Percentiles rank a stretch among this genome's conserved stretches.
Evolutionary conservation across 2,329 filamentous ascomycete genomes (phyloP).

Genomic region (Aureobasidium vineae): DNA sequence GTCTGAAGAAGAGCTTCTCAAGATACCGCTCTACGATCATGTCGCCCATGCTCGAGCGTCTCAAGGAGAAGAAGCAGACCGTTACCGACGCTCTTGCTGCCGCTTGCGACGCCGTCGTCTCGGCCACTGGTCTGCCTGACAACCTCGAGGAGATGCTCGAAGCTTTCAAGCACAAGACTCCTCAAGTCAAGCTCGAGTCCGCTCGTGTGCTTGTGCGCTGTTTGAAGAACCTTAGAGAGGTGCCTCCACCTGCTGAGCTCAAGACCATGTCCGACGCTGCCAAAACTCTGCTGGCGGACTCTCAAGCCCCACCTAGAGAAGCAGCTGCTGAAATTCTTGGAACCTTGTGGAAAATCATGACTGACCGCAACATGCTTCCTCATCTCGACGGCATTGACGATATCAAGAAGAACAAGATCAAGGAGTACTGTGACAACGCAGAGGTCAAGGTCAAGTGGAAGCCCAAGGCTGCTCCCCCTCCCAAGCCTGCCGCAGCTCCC

Average conservation of each 20-base stretch:
- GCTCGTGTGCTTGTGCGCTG: slow-evolving; percentile 91
- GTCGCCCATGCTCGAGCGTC: slow-evolving; percentile 85
- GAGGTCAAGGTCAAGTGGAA: slow-evolving; percentile 89
- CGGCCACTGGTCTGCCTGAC: slow-evolving; percentile 70
- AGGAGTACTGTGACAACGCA: slow-evolving; percentile 80
- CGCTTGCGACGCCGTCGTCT: slow-evolving; percentile 72
- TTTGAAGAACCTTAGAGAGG: slow-evolving; percentile 75
- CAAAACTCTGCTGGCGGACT: slow-evolving; percentile 88
- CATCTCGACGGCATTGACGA: slow-evolving; percentile 92
- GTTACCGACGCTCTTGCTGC: slow-evolving; percentile 85
- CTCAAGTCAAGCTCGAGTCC: slow-evolving; percentile 93
- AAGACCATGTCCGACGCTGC: slow-evolving; percentile 80
- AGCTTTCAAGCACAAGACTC: slow-evolving; percentile 90
- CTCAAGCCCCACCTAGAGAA: slow-evolving; percentile 77
- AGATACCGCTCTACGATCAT: slow-evolving; percentile 81
- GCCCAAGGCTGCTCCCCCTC: slow-evolving; percentile 69
- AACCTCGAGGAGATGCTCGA: slow-evolving; percentile 88
- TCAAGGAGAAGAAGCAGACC: slow-evolving; percentile 94
- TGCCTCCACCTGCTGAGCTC: slow-evolving; percentile 81
- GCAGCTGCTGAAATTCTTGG: slow-evolving; percentile 90
- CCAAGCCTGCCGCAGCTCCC: slow-evolving; percentile 58
- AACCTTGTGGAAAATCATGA: slow-evolving; percentile 97
- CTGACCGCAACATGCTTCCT: slow-evolving; percentile 90
- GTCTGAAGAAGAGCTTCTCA: slow-evolving; percentile 71
- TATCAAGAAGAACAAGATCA: slow-evolving; percentile 92